A percentile compares a stretch with the other conserved stretches of the same genome.
These are phyloP conservation scores for Saprolegnia diclina DNA, from an alignment of 352 stramenopile species.

Conservation along the genomic window DNA sequence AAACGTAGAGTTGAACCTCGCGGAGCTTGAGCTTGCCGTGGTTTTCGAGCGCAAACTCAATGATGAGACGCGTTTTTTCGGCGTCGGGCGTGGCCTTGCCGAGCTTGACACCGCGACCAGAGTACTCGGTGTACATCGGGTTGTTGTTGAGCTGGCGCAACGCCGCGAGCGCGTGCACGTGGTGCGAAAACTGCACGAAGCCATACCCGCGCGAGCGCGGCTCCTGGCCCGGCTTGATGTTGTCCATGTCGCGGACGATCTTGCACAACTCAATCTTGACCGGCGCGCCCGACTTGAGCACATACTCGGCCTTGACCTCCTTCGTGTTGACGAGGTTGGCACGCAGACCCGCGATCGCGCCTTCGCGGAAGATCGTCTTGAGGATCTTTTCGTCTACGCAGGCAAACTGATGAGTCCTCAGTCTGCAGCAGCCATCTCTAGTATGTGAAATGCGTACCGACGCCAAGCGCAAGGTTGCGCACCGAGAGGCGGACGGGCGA, in stretches of 20 bases:
- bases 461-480: slow-evolving; percentile 79
- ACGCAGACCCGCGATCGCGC: slow-evolving; percentile 59
- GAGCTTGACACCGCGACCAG: slow-evolving; percentile 40
- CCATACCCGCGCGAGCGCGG: slow-evolving; percentile 74
- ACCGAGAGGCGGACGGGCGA: slow-evolving; percentile 92
- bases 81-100: slow-evolving; percentile 35
- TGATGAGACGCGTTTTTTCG: slow-evolving; percentile 75
- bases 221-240: slow-evolving; percentile 54
- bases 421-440: background rate
- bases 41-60: slow-evolving; percentile 87
- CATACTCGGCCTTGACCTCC: slow-evolving; percentile 66
- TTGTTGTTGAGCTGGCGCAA: slow-evolving; percentile 98
- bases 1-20: slow-evolving; percentile 34
- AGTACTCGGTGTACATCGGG: slow-evolving; percentile 74
- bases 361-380: slow-evolving; percentile 85
- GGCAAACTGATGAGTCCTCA: background rate
- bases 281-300: slow-evolving; percentile 32
- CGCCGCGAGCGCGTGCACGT: slow-evolving; percentile 94
- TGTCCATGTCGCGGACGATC: slow-evolving; percentile 70
- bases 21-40: slow-evolving; percentile 83
- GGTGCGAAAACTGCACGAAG: slow-evolving; percentile 97
- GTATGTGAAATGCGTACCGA: slow-evolving; percentile 1
- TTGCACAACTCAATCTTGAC: slow-evolving; percentile 82
- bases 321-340: slow-evolving; percentile 67
- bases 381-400: slow-evolving; percentile 86